These are phyloP conservation scores for Leucosporidium creatinivorum DNA, from an alignment of 768 basidiomycete genomes.

Conservation along the genomic window DNA sequence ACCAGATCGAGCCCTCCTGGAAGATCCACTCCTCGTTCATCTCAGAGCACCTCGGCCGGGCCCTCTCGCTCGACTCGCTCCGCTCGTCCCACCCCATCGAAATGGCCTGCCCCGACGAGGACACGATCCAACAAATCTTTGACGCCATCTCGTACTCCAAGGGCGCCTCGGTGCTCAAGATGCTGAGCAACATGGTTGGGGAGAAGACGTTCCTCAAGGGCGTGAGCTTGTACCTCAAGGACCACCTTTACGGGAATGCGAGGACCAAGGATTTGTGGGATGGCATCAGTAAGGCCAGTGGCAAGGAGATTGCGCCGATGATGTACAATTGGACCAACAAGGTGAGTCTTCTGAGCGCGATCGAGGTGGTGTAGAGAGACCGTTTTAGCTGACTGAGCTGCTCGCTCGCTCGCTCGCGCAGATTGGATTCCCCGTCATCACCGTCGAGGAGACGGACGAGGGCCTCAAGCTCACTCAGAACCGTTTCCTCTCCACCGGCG, in stretches of 20 bases:
- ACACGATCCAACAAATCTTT: constrained; percentile 49
- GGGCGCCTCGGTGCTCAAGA: constrained; percentile 65
- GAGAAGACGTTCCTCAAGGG: constrained; percentile 62
- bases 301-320: constrained; percentile 62
- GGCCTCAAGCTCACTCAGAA: constrained; percentile 79
- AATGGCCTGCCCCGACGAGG: constrained; percentile 67
- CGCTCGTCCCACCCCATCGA: constrained; percentile 87
- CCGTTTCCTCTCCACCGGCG: constrained; percentile 69
- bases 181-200: constrained; percentile 82
- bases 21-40: constrained; percentile 59
- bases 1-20: constrained; percentile 50
- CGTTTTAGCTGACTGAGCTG: too few relatives aligned
- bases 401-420: constrained; percentile 34
- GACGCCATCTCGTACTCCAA: constrained; percentile 73
- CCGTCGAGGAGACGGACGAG: constrained; percentile 65
- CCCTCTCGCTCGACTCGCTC: constrained; percentile 73
- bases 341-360: too few relatives aligned
- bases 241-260: constrained; percentile 74
- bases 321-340: constrained; percentile 91
- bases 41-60: constrained; percentile 60
- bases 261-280: constrained; percentile 81
- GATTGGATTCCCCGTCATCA: constrained; percentile 82
- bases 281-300: constrained; percentile 69
- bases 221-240: constrained; percentile 71
- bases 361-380: too few relatives aligned